These are phyloP conservation scores for Alnus glutinosa DNA, from an alignment of 306 rosid genomes.

Conservation along the genomic window DNA sequence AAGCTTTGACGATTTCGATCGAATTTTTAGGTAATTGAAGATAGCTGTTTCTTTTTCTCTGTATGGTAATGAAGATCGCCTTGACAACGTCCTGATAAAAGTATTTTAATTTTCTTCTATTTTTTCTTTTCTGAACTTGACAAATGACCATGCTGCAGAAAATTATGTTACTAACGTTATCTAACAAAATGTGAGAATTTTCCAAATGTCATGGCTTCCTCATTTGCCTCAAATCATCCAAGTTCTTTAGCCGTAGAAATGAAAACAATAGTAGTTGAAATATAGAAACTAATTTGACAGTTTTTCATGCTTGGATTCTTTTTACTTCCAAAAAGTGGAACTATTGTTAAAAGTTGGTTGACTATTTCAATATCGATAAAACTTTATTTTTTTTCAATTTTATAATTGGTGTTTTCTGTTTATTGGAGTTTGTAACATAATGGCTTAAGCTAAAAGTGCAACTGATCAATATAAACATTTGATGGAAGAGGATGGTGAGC, in stretches of 20 bases:
- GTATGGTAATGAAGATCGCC: slow-evolving; percentile 16
- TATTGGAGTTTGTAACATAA: slow-evolving; percentile 2
- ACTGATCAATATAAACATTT: background rate
- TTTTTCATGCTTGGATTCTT: background rate
- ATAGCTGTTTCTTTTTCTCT: slow-evolving; percentile 11
- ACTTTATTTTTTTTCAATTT: too few relatives aligned
- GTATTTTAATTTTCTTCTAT: background rate
- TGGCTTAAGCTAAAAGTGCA: slow-evolving; percentile 2
- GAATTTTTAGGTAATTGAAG: slow-evolving; percentile 74
- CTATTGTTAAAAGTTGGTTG: background rate
- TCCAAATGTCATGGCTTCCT: background rate
- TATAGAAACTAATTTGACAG: background rate
- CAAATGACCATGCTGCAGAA: background rate
- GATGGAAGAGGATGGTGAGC: background rate
- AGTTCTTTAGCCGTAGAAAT: background rate
- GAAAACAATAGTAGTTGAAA: background rate
- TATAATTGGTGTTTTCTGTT: background rate
- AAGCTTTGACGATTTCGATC: slow-evolving; percentile 93
- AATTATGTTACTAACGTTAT: background rate
- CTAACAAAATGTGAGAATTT: background rate
- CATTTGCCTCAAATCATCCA: background rate
- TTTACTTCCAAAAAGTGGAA: background rate
- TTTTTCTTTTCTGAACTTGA: background rate
- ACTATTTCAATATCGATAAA: too few relatives aligned
- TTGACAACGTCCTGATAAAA: background rate